Evolutionary conservation across 2,329 filamentous ascomycete genomes (phyloP).

Genomic region (Claviceps monticola): DNA sequence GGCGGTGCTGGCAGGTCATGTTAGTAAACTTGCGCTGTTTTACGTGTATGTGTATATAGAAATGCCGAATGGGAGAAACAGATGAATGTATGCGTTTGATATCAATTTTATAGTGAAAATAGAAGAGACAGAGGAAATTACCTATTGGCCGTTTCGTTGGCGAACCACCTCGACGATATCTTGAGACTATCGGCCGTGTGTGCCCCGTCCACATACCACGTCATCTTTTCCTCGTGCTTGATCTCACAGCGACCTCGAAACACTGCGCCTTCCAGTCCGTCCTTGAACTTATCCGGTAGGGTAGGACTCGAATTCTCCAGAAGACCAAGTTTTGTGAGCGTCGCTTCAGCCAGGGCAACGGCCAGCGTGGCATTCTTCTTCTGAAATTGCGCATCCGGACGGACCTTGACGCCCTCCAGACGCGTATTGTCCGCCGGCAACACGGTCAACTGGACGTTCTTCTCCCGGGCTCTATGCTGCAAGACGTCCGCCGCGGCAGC

Average conservation of each 20-base stretch:
- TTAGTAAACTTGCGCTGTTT: neutral
- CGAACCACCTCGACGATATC: constrained; percentile 73
- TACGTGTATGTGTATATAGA: neutral
- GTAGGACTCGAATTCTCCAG: constrained; percentile 25
- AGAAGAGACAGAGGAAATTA: constrained; percentile 7
- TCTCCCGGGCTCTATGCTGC: constrained; percentile 36
- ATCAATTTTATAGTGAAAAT: neutral
- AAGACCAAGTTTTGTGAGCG: constrained; percentile 30
- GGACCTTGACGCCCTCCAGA: constrained; percentile 31
- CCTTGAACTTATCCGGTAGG: constrained; percentile 45
- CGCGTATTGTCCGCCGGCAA: constrained; percentile 31
- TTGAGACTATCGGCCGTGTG: constrained; percentile 86
- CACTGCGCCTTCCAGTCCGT: constrained; percentile 60
- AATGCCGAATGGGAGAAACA: neutral
- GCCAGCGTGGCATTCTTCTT: constrained; percentile 43
- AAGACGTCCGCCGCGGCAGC: constrained; percentile 32
- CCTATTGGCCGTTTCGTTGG: constrained; percentile 28
- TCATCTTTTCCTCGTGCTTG: constrained; percentile 39
- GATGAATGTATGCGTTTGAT: neutral
- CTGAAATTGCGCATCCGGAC: constrained; percentile 42
- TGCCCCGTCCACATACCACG: constrained; percentile 86
- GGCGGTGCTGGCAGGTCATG: constrained; percentile 16
- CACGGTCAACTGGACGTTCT: constrained; percentile 31
- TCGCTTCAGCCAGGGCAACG: constrained; percentile 36
- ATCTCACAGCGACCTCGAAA: constrained; percentile 69